A percentile compares a stretch with the other conserved stretches of the same genome.
phyloP scores from a whole-genome alignment of 2,329 filamentous ascomycete species.

The Ophiostoma himal-ulmi region DNA sequence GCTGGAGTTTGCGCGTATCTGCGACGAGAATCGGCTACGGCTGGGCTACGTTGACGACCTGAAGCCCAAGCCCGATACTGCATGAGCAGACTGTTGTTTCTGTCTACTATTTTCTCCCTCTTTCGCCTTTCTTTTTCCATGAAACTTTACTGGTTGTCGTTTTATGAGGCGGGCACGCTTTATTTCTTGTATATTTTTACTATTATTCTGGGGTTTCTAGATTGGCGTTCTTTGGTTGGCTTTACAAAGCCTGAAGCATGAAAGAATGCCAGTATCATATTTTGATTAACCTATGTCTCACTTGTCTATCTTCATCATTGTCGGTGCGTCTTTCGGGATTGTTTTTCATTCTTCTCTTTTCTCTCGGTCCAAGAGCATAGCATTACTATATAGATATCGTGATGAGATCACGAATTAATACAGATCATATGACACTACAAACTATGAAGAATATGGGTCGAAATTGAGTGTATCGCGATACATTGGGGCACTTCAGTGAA shows the following conservation, averaged over 20 bases:
- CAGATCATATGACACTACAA: not conserved
- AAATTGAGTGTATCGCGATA: not conserved
- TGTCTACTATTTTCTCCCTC: not conserved
- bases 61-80: not conserved
- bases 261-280: not conserved
- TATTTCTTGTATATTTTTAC: slow-evolving; percentile 3
- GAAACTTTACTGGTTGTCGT: not conserved
- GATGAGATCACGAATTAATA: not conserved
- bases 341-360: not conserved
- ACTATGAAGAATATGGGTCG: not conserved
- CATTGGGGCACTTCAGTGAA: not conserved
- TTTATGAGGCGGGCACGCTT: not conserved
- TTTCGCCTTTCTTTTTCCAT: not conserved
- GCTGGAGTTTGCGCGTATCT: slow-evolving; percentile 51
- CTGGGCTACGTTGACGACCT: slow-evolving; percentile 44
- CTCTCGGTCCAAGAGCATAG: not conserved
- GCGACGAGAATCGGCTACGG: slow-evolving; percentile 40
- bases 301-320: not conserved
- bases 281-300: not conserved
- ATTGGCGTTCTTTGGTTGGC: not conserved
- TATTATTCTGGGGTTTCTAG: not conserved
- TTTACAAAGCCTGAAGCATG: not conserved
- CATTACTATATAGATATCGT: not conserved
- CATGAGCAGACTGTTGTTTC: not conserved
- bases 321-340: not conserved